Conservation (phyloP, 495 filamentous ascomycete genomes). For the Neurospora sp. region DNA sequence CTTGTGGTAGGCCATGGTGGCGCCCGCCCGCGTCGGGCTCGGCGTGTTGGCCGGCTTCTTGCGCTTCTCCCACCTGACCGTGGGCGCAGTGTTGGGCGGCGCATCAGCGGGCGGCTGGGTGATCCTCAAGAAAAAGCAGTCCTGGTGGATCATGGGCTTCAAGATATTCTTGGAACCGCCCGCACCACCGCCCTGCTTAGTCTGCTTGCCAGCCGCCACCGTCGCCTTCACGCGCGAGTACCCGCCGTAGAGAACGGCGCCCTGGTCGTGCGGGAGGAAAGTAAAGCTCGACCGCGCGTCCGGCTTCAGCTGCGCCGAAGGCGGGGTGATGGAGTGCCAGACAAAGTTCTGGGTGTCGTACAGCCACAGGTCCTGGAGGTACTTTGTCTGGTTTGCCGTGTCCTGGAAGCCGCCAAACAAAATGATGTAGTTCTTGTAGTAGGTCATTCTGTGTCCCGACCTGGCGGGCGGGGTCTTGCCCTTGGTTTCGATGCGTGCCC, state of each 20-base stretch:
- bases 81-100: constrained; percentile 48
- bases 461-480: constrained; percentile 80
- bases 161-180: constrained; percentile 50
- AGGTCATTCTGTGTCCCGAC: constrained; percentile 91
- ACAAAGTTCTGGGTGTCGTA: constrained; percentile 56
- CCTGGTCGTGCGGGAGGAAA: constrained; percentile 77
- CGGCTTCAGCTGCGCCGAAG: constrained; percentile 69
- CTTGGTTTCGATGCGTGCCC: constrained; percentile 80
- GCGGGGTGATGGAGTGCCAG: constrained; percentile 64
- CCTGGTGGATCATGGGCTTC: constrained; percentile 80
- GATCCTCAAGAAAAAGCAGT: constrained; percentile 87
- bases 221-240: constrained; percentile 81
- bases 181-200: constrained; percentile 16
- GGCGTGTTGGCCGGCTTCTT: constrained; percentile 89
- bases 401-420: constrained; percentile 70
- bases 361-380: constrained; percentile 60
- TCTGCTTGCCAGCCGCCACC: constrained; percentile 45
- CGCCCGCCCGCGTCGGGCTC: constrained; percentile 70
- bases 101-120: constrained; percentile 56
- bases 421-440: constrained; percentile 57
- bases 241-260: constrained; percentile 82
- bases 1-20: constrained; percentile 86
- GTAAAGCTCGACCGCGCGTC: constrained; percentile 86
- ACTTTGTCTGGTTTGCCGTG: constrained; percentile 85
- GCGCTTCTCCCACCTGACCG: constrained; percentile 78